These are phyloP conservation scores for Alternaria conjuncta DNA, from an alignment of 2,329 filamentous ascomycete species.

Conservation along the genomic window DNA sequence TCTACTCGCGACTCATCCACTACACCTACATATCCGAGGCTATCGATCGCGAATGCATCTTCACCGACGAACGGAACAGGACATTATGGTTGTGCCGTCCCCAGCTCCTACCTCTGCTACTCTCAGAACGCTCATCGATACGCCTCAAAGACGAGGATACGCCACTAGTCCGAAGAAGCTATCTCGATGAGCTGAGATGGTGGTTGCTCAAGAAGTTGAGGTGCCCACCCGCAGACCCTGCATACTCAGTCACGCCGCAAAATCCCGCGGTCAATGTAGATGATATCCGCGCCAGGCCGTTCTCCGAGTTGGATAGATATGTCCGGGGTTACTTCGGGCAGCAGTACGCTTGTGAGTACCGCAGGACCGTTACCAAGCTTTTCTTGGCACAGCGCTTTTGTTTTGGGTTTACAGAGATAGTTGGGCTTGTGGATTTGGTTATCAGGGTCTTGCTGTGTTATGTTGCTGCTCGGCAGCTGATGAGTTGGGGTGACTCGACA, in stretches of 20 bases:
- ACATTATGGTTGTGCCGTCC: conserved; percentile 66
- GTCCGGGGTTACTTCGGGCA: conserved; percentile 26
- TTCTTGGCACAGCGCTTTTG: conserved; percentile 52
- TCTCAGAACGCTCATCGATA: conserved; percentile 33
- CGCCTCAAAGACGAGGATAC: conserved; percentile 38
- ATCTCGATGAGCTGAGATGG: conserved; percentile 46
- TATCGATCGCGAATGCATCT: conserved; percentile 64
- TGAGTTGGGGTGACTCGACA: conserved; percentile 4
- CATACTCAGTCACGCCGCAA: conserved; percentile 41
- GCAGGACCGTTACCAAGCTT: conserved; percentile 47
- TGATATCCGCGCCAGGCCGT: conserved; percentile 48
- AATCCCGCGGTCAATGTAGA: conserved; percentile 22
- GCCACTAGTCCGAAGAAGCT: conserved; percentile 7
- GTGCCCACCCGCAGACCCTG: conserved; percentile 49
- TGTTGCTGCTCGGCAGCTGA: conserved; percentile 32
- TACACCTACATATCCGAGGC: conserved; percentile 69
- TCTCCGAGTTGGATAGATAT: conserved; percentile 51
- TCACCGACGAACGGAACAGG: conserved; percentile 60
- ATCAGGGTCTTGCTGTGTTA: conserved; percentile 66
- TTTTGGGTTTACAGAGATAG: conserved; percentile 45
- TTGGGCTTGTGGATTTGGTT: conserved; percentile 75
- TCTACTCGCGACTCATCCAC: conserved; percentile 70
- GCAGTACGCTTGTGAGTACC: conserved; percentile 40
- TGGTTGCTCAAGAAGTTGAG: conserved; percentile 45
- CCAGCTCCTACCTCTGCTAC: conserved; percentile 53